These are phyloP conservation scores for Suzukiozyma palmioleophila DNA, from an alignment of 1,139 yeast species.

Conservation along the genomic window DNA sequence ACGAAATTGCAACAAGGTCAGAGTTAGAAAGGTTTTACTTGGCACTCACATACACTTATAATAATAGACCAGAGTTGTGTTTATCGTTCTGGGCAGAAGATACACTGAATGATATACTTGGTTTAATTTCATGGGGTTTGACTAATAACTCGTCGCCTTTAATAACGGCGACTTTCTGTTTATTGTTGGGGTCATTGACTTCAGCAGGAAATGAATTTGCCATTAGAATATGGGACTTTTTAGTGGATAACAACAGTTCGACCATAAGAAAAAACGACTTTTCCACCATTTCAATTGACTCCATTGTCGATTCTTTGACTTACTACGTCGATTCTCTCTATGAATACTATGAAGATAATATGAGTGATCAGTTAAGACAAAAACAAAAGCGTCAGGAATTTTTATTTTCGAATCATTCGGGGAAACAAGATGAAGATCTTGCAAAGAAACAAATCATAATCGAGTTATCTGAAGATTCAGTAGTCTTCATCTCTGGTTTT, in stretches of 20 bases:
- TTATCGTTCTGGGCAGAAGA: conserved; percentile 70
- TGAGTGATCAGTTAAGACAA: conserved; percentile 25
- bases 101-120: conserved; percentile 46
- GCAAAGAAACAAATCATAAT: conserved; percentile 24
- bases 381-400: conserved; percentile 37
- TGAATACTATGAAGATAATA: conserved; percentile 36
- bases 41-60: conserved; percentile 68
- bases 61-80: conserved; percentile 56
- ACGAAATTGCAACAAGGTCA: conserved; percentile 62
- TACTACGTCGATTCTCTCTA: conserved; percentile 53
- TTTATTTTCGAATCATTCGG: conserved; percentile 22
- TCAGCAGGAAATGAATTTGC: conserved; percentile 54
- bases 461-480: conserved; percentile 76
- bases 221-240: conserved; percentile 37
- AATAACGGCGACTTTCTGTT: conserved; percentile 78
- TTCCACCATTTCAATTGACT: conserved; percentile 53
- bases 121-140: conserved; percentile 86
- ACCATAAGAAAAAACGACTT: conserved; percentile 35
- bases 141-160: conserved; percentile 73
- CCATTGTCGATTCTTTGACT: conserved; percentile 52
- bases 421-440: conserved; percentile 14
- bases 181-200: conserved; percentile 72
- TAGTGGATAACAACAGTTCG: conserved; percentile 26
- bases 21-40: conserved; percentile 86
- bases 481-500: conserved; percentile 73